phyloP scores from a whole-genome alignment of 805 yeast genomes.

The Candida yuanshanica region DNA sequence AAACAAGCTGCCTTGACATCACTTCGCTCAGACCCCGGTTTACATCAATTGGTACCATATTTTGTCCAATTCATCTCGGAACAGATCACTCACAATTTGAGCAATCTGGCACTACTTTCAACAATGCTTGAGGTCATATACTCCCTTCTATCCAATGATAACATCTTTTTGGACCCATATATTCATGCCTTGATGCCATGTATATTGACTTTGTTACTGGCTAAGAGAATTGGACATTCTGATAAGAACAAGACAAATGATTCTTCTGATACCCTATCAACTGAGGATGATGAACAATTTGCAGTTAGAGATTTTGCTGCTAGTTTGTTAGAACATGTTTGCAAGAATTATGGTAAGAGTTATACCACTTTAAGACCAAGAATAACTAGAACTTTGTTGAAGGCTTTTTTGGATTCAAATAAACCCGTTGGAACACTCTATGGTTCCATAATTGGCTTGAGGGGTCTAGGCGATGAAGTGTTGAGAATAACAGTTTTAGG shows the following conservation, averaged over 20 bases:
- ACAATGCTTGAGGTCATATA: constrained; percentile 88
- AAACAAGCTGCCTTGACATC: constrained; percentile 80
- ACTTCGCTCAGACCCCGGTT: constrained; percentile 85
- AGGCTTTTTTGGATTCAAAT: constrained; percentile 82
- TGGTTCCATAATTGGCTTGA: constrained; percentile 84
- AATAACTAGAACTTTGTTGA: constrained; percentile 84
- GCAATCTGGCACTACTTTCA: constrained; percentile 60
- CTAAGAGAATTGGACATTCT: constrained; percentile 72
- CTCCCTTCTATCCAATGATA: constrained; percentile 74
- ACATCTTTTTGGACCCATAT: constrained; percentile 89
- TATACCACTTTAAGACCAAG: constrained; percentile 89
- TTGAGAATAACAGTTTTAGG: constrained; percentile 79
- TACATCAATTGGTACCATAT: constrained; percentile 94
- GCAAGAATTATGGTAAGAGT: constrained; percentile 72
- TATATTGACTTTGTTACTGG: constrained; percentile 79
- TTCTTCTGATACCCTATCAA: constrained; percentile 3
- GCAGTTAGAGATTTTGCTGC: constrained; percentile 89
- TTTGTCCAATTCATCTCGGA: constrained; percentile 95
- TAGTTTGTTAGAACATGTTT: constrained; percentile 71
- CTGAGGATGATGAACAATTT: constrained; percentile 25
- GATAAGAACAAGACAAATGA: constrained; percentile 10
- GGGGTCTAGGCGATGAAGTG: constrained; percentile 82
- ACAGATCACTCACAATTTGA: constrained; percentile 82
- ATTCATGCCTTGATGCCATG: constrained; percentile 98
- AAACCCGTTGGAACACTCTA: constrained; percentile 86